Evolutionary conservation across 169 alveolate species (phyloP).

Genomic region (Cyclospora cayetanensis): DNA sequence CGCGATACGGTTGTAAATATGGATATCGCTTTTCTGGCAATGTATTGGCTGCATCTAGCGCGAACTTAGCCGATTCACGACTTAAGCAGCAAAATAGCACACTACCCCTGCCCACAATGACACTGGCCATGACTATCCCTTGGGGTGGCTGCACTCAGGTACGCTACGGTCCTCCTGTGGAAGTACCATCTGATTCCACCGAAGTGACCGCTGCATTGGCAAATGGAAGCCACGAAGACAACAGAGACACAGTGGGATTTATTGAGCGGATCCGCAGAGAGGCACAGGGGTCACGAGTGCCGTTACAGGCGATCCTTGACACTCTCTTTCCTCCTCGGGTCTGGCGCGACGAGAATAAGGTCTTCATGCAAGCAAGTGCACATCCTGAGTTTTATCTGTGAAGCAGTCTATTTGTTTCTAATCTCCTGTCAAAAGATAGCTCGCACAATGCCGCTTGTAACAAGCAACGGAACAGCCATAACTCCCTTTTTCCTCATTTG

Average conservation of each 20-base stretch:
- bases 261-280: conserved; percentile 41
- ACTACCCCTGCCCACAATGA: not conserved
- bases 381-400: not conserved
- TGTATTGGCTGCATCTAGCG: not conserved
- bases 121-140: not conserved
- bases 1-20: not conserved
- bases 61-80: not conserved
- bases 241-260: conserved; percentile 1
- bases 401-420: not conserved
- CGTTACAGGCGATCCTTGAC: conserved; percentile 61
- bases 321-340: conserved; percentile 61
- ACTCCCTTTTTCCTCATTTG: not conserved
- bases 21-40: not conserved
- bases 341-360: conserved; percentile 61
- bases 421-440: not conserved
- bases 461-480: not conserved
- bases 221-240: not conserved
- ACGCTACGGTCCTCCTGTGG: conserved; percentile 59
- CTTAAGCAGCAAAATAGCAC: too few relatives aligned
- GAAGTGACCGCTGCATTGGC: conserved; percentile 23
- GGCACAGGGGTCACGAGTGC: conserved; percentile 46
- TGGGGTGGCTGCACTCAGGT: not conserved
- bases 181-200: conserved; percentile 24
- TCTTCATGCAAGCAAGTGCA: conserved; percentile 53
- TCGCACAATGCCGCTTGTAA: not conserved